phyloP scores from a whole-genome alignment of 2,329 filamentous ascomycete genomes.

The Elsinoe fawcettii region DNA sequence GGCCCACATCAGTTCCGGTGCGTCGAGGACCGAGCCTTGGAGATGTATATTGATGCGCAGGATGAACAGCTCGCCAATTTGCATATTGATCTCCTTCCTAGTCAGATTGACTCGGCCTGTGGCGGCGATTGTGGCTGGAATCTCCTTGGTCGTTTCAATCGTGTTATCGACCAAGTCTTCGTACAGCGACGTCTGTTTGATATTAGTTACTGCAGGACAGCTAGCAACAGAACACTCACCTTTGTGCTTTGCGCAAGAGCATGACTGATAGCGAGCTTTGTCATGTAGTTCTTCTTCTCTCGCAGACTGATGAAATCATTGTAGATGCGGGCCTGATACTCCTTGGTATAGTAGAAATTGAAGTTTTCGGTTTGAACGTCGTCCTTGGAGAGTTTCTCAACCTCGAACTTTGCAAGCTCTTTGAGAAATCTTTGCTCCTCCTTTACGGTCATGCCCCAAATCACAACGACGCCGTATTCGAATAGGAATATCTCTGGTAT shows the following conservation, averaged over 20 bases:
- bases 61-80: conserved; percentile 97
- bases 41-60: conserved; percentile 96
- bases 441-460: conserved; percentile 92
- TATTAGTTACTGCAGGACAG: not conserved
- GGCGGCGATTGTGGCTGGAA: conserved; percentile 83
- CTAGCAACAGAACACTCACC: conserved; percentile 35
- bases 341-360: conserved; percentile 98
- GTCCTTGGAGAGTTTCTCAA: conserved; percentile 77
- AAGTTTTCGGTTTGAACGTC: conserved; percentile 95
- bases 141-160: conserved; percentile 85
- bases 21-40: conserved; percentile 92
- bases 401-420: conserved; percentile 89
- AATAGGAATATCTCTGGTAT: conserved; percentile 94
- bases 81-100: conserved; percentile 93
- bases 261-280: conserved; percentile 91
- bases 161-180: conserved; percentile 92
- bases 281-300: conserved; percentile 97
- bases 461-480: conserved; percentile 93
- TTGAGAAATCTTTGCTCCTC: conserved; percentile 89
- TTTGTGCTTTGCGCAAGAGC: conserved; percentile 94
- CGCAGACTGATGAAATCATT: conserved; percentile 96
- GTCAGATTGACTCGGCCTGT: conserved; percentile 88
- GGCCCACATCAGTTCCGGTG: conserved; percentile 95
- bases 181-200: conserved; percentile 74
- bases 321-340: conserved; percentile 97